Evolutionary conservation across 2,329 filamentous ascomycete genomes (phyloP), one percentile per base, ranked within the genome.

Genomic region (Diaporthe nobilis): DNA sequence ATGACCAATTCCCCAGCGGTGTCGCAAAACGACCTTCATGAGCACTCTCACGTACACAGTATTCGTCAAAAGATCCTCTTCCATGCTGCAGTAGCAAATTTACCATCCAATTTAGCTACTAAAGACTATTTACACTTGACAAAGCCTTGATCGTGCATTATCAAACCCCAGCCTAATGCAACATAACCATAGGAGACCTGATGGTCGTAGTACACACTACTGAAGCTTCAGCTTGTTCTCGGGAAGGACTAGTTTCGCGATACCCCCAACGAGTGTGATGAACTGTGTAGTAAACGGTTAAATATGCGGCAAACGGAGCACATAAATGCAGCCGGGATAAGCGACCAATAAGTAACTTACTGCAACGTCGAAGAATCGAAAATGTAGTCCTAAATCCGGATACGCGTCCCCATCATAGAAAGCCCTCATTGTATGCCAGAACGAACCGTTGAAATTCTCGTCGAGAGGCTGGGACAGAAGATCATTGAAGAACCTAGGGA

Each of bases 371-470:
- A 73, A 60, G 28, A 63, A 53, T 31, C 25, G 55, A 42, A 63
- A 68, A 20, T 63, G 25, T n/a, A 73, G 49, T 10, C 72, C 72
- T 39, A 73, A 12, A 39, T 28, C 51, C 15, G 72, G 61, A 31
- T 73, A 73, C 49, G 9, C 37, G 25, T 73, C 71, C n/a, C 60
- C 60, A 47, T 73, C 71, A 44, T 65, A 57, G 28, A 73, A 73
- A 12, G 49, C 47, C 60, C 71, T 51, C 60, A 73, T 73, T 31
- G 60, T 15, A 13, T 73, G 37, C 49, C 34, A 47, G 49, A 73
- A 73, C 15, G 58, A 12, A 4, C 58, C 6, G 17, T 60, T 60
- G 44, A 49, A 73, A 3, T 61, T 61, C 34, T 47, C 34, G 28
- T 57, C 53, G 22, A 57, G 53, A 34, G 53, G 53, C 28, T 57